Percentiles rank a stretch among this genome's conserved stretches.
Evolutionary conservation across 2,329 filamentous ascomycete genomes (phyloP).

Genomic region (Hypoxylon sp.): DNA sequence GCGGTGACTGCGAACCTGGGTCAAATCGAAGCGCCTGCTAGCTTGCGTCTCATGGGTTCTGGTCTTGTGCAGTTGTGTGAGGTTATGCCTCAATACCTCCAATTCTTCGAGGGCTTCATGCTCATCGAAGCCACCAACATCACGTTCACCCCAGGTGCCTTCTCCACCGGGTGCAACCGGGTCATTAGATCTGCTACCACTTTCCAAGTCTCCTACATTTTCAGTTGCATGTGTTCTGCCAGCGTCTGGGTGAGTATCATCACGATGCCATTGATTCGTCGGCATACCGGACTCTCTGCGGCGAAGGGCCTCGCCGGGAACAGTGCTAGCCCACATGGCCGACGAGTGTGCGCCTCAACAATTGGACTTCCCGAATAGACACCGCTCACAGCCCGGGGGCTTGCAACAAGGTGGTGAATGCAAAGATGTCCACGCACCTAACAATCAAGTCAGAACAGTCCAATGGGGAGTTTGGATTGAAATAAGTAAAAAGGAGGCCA

Average conservation of each 20-base stretch:
- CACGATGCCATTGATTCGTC: conserved; percentile 48
- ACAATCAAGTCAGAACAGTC: conserved; percentile 3
- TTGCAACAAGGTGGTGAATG: conserved; percentile 3
- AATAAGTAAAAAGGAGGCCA: conserved; percentile 4
- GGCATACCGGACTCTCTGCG: conserved; percentile 53
- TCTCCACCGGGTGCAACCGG: conserved; percentile 33
- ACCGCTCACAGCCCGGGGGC: background rate
- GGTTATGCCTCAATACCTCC: conserved; percentile 55
- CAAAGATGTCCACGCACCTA: conserved; percentile 4
- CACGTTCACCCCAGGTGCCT: conserved; percentile 58
- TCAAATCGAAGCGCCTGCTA: conserved; percentile 41
- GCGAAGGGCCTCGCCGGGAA: conserved; percentile 54
- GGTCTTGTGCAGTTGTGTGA: conserved; percentile 55
- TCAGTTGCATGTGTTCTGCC: conserved; percentile 24
- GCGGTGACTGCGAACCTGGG: conserved; percentile 28
- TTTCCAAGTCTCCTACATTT: conserved; percentile 3
- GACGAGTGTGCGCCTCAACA: background rate
- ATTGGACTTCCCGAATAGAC: background rate
- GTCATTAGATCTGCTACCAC: conserved; percentile 29
- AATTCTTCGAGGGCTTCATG: conserved; percentile 56
- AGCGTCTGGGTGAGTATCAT: conserved; percentile 43
- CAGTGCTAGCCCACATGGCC: conserved; percentile 54
- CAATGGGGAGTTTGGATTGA: background rate
- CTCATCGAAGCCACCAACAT: conserved; percentile 55
- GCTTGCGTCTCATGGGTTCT: conserved; percentile 56